Evolutionary conservation across 768 basidiomycete genomes (phyloP).

Genomic region (Sporobolomyces pararoseus): DNA sequence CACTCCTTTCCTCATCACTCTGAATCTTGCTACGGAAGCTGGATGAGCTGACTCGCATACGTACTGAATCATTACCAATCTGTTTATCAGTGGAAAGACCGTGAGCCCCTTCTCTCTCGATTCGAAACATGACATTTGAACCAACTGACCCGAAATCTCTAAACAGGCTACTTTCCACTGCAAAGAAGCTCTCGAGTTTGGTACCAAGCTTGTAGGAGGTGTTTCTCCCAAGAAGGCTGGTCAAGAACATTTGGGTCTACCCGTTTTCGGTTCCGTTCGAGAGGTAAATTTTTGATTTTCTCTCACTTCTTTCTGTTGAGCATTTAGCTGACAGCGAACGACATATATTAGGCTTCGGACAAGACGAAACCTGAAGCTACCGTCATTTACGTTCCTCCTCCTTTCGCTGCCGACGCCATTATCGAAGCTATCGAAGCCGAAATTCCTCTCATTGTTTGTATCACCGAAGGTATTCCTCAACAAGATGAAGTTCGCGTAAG

Average conservation of each 20-base stretch:
- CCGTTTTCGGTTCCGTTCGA: constrained; percentile 84
- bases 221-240: constrained; percentile 97
- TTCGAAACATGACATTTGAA: constrained; percentile 52
- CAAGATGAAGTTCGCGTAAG: constrained; percentile 85
- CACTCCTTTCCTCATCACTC: too few species aligned
- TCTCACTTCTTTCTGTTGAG: neutral
- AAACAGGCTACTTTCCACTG: constrained; percentile 91
- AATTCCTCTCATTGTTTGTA: constrained; percentile 93
- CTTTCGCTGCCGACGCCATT: constrained; percentile 90
- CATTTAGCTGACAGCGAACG: neutral
- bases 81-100: constrained; percentile 40
- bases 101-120: neutral
- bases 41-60: constrained; percentile 3
- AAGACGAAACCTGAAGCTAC: constrained; percentile 86
- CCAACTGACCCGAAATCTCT: too few species aligned
- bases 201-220: constrained; percentile 96
- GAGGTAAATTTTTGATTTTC: constrained; percentile 59
- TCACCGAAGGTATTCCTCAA: constrained; percentile 98
- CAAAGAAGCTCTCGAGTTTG: constrained; percentile 85
- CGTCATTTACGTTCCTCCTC: constrained; percentile 97
- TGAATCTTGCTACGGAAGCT: too few species aligned
- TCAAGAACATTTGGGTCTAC: constrained; percentile 86
- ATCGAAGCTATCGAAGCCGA: constrained; percentile 98
- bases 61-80: too few species aligned
- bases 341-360: constrained; percentile 65